Evolutionary conservation across 768 basidiomycete genomes (phyloP).

Genomic region (Leucogyrophana mollusca): DNA sequence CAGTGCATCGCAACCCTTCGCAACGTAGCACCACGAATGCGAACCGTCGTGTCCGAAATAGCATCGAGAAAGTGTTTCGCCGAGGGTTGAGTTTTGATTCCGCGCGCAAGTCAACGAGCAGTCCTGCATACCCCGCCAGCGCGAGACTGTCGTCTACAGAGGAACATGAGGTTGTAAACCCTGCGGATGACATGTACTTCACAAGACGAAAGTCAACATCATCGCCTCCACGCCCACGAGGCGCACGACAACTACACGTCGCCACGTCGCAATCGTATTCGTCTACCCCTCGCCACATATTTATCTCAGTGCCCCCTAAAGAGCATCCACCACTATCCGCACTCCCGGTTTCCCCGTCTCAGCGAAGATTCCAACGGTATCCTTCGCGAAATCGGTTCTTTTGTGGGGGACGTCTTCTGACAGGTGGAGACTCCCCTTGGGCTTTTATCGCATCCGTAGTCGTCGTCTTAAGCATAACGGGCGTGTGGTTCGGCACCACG

Average conservation of each 20-base stretch:
- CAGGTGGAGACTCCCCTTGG: conserved; percentile 83
- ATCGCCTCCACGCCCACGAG: not conserved
- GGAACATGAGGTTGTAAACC: not conserved
- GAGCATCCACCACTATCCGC: conserved; percentile 32
- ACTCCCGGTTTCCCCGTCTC: conserved; percentile 28
- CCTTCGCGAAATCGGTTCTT: conserved; percentile 79
- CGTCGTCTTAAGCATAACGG: conserved; percentile 65
- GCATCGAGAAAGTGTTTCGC: conserved; percentile 57
- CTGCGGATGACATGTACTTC: conserved; percentile 9
- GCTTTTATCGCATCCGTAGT: conserved; percentile 71
- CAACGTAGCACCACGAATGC: conserved; percentile 15
- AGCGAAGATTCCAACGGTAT: conserved; percentile 62
- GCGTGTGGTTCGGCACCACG: conserved; percentile 86
- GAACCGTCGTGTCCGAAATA: conserved; percentile 48
- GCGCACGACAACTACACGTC: not conserved
- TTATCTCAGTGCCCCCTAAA: conserved; percentile 28
- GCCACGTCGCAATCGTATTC: conserved; percentile 15
- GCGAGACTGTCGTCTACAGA: conserved; percentile 14
- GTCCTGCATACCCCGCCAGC: conserved; percentile 8
- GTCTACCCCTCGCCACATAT: conserved; percentile 26
- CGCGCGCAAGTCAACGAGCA: conserved; percentile 31
- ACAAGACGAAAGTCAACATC: conserved; percentile 11
- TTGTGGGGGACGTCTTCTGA: conserved; percentile 67
- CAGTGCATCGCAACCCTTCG: conserved; percentile 10
- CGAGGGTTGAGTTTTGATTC: conserved; percentile 56